Percentiles rank a stretch among this genome's conserved stretches.
phyloP scores from a whole-genome alignment of 352 stramenopile genomes.

The Phytophthora sojae region DNA sequence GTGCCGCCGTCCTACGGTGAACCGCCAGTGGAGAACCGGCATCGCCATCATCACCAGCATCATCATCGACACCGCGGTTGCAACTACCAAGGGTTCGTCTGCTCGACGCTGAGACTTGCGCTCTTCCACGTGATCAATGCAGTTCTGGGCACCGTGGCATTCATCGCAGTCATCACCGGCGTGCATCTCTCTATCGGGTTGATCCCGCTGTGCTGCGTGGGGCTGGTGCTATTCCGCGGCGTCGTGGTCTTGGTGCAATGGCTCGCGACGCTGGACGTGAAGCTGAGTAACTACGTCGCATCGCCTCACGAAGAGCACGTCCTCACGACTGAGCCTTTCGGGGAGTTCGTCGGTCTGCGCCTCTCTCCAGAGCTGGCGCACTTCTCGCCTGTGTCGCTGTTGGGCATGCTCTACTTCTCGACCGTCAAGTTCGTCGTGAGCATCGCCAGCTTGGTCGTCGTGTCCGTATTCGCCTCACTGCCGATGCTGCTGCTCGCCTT shows the following conservation, averaged over 20 bases:
- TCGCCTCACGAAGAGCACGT: conserved; percentile 51
- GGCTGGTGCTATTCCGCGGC: conserved; percentile 63
- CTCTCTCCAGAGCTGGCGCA: conserved; percentile 58
- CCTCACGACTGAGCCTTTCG: conserved; percentile 47
- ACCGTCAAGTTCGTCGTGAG: conserved; percentile 70
- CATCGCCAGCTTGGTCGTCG: conserved; percentile 49
- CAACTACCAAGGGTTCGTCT: conserved; percentile 33
- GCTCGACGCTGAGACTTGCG: conserved; percentile 56
- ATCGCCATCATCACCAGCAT: conserved; percentile 19
- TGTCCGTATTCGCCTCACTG: conserved; percentile 44
- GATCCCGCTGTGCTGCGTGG: conserved; percentile 71
- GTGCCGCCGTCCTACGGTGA: conserved; percentile 36
- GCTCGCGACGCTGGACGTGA: conserved; percentile 65
- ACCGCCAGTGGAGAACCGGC: conserved; percentile 16
- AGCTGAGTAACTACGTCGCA: conserved; percentile 70
- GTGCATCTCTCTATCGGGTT: conserved; percentile 48
- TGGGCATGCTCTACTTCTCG: conserved; percentile 68
- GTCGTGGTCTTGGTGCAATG: conserved; percentile 55
- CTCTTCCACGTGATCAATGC: conserved; percentile 72
- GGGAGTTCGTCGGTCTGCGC: conserved; percentile 44
- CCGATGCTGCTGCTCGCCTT: conserved; percentile 33
- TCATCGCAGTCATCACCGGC: conserved; percentile 54
- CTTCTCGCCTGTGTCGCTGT: conserved; percentile 68
- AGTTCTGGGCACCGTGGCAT: conserved; percentile 59
- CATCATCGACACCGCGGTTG: conserved; percentile 16